phyloP scores from a whole-genome alignment of 495 filamentous ascomycete species.

The Barbatosphaeria neglecta region DNA sequence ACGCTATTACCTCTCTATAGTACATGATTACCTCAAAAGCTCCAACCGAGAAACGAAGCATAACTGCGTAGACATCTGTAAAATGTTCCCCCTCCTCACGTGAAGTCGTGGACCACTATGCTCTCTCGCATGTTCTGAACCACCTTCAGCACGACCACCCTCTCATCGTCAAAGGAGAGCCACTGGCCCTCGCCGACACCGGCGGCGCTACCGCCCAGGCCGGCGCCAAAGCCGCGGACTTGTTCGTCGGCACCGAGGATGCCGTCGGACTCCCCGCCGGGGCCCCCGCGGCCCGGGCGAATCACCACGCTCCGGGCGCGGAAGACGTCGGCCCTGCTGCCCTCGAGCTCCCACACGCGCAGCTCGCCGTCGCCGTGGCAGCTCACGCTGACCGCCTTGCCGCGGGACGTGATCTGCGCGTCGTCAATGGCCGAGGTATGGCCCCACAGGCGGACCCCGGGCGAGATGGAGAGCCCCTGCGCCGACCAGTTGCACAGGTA shows the following conservation, averaged over 20 bases:
- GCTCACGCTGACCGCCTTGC: slow-evolving; percentile 85
- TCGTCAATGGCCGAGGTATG: slow-evolving; percentile 86
- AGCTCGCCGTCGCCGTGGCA: slow-evolving; percentile 73
- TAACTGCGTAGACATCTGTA: too few relatives aligned
- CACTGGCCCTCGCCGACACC: slow-evolving; percentile 52
- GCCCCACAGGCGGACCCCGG: slow-evolving; percentile 75
- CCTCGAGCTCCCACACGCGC: slow-evolving; percentile 89
- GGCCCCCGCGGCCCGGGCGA: slow-evolving; percentile 21
- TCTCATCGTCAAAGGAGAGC: slow-evolving; percentile 89
- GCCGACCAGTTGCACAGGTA: slow-evolving; percentile 71
- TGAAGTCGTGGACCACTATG: slow-evolving; percentile 88
- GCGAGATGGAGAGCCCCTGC: slow-evolving; percentile 53
- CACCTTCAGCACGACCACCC: slow-evolving; percentile 76
- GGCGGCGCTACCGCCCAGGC: too few relatives aligned
- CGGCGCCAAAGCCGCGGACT: too few relatives aligned
- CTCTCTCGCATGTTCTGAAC: slow-evolving; percentile 53
- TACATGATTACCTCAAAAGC: too few relatives aligned
- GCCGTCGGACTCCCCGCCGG: slow-evolving; percentile 3
- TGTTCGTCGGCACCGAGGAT: slow-evolving; percentile 14
- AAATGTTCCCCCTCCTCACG: slow-evolving; percentile 29
- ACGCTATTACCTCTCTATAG: too few relatives aligned
- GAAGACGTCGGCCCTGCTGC: slow-evolving; percentile 39
- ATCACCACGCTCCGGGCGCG: slow-evolving; percentile 29
- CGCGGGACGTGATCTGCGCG: slow-evolving; percentile 74
- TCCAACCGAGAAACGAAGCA: too few relatives aligned